Evolutionary conservation across 148 eudicot species (phyloP), one percentile per base, ranked within the genome.

Genomic region (Cornus suecica): DNA sequence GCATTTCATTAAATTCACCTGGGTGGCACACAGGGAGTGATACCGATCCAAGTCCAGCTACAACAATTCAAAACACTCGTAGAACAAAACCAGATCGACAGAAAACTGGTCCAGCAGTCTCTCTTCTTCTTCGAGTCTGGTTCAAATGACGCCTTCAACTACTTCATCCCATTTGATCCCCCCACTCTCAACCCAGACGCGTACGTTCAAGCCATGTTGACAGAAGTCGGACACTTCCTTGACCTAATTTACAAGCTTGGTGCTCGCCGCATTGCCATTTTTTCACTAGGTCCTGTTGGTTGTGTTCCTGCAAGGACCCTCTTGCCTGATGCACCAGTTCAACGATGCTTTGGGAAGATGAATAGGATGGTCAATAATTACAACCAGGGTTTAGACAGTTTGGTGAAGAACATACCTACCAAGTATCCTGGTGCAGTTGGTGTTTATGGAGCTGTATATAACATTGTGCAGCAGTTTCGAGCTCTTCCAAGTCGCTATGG

Each of bases 271-370:
- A 68, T 89, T 13, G 88, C 83, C 3, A 2, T 89, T 20, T 85
- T 89, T 65, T 80, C 86, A 1, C 76, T 87, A 3, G 90, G 90
- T 22, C 90, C 87, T 0, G 85, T 89, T 0, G 90, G 92, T 5
- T 89, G 92, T 69, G 86, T 77, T 29, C 92, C 92, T 0, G 92
- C 86, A 1, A 83, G 92, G 80, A 66, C 84, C 30, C 77, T 80
- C n/a, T 23, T 89, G 62, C 88, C 87, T 0, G 78, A 71, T 48
- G 86, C 89, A 30, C 90, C 92, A 0, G 71, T 81, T 10, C 28
- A 71, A 1, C 80, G 77, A 72, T 89, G 92, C 79, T 83, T 71
- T 37, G 90, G 83, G 18, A 87, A 75, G 69, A 85, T 89, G 88
- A 82, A 89, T 74, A 80, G 66, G 63, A 82, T 87, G 86, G 84